phyloP scores from a whole-genome alignment of 306 rosid genomes.

The Vicia sativa region DNA sequence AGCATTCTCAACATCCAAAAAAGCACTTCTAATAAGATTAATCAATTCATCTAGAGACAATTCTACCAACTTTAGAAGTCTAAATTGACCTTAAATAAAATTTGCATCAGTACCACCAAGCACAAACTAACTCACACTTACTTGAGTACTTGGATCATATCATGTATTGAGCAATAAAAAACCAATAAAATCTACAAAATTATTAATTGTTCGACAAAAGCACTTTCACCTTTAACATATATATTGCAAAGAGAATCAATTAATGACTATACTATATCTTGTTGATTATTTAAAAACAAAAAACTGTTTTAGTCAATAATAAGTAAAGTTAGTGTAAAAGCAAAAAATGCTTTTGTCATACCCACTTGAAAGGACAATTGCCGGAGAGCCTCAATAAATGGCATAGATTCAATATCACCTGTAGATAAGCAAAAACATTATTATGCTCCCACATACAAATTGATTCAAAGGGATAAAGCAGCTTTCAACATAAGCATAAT shows the following conservation, averaged over 20 bases:
- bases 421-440: conserved; percentile 27
- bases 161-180: conserved; percentile 21
- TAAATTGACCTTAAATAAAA: conserved; percentile 27
- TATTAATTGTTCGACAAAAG: conserved; percentile 17
- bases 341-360: conserved; percentile 44
- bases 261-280: too few species aligned
- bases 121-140: conserved; percentile 5
- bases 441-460: conserved; percentile 15
- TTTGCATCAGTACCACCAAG: conserved; percentile 14
- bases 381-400: conserved; percentile 90
- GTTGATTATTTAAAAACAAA: not conserved
- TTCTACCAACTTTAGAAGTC: not conserved
- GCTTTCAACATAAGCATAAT: conserved; percentile 29
- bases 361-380: conserved; percentile 92
- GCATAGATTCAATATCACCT: conserved; percentile 99
- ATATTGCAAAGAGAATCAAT: too few species aligned
- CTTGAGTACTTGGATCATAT: conserved; percentile 12
- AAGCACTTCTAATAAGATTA: not conserved
- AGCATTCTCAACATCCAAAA: conserved; percentile 7
- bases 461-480: conserved; percentile 4
- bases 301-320: conserved; percentile 2
- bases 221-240: conserved; percentile 12
- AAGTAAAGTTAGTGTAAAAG: conserved; percentile 4
- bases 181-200: conserved; percentile 18
- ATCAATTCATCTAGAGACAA: not conserved